Conservation (phyloP, 495 filamentous ascomycete genomes). For the Cladorrhinum samala region DNA sequence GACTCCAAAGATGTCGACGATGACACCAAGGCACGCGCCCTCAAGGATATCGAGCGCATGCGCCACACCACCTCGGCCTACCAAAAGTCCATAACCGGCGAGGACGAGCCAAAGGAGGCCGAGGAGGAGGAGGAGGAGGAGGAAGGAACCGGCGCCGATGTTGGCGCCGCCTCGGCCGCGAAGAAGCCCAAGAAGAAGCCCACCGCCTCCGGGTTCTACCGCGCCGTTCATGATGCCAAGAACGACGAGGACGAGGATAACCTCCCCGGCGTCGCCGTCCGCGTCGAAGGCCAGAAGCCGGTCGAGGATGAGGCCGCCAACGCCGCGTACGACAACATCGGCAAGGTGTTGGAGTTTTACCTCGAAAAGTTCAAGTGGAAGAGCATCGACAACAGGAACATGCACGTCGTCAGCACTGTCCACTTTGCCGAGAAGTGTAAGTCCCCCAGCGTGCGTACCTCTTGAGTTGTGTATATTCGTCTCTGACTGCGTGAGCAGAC, state of each 20-base stretch:
- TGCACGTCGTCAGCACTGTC: slow-evolving; percentile 36
- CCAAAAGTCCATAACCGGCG: slow-evolving; percentile 20
- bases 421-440: slow-evolving; percentile 35
- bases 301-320: slow-evolving; percentile 29
- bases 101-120: no score
- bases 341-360: slow-evolving; percentile 39
- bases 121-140: slow-evolving; percentile 11
- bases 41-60: slow-evolving; percentile 30
- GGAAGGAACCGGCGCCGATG: not conserved
- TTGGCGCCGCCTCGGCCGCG: not conserved
- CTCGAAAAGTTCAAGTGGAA: slow-evolving; percentile 37
- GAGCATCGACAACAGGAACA: slow-evolving; percentile 39
- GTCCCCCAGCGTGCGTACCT: slow-evolving; percentile 1
- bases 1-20: slow-evolving; percentile 32
- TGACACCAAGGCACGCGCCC: slow-evolving; percentile 27
- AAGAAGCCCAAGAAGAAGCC: slow-evolving; percentile 5
- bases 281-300: slow-evolving; percentile 34
- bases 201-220: slow-evolving; percentile 22
- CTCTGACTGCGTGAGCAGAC: slow-evolving; percentile 1
- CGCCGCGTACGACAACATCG: slow-evolving; percentile 37
- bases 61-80: slow-evolving; percentile 23
- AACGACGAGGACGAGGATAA: slow-evolving; percentile 26
- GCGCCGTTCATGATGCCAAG: slow-evolving; percentile 34
- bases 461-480: not conserved
- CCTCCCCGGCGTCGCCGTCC: slow-evolving; percentile 31